Base-by-base conservation (phyloP, 352 stramenopile species). In the Pythium volutum region DNA sequence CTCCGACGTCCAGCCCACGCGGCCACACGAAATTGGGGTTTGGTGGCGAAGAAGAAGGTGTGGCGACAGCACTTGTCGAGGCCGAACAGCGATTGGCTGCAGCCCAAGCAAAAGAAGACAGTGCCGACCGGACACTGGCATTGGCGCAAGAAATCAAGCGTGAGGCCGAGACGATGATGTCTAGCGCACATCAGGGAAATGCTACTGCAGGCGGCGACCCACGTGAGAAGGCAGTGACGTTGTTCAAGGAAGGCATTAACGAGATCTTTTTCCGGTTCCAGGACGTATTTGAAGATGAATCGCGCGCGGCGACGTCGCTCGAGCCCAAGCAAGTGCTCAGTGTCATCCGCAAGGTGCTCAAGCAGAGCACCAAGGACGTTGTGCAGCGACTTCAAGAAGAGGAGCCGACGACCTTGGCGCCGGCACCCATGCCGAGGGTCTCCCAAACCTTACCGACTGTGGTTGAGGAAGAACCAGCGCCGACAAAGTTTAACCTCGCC, bases 181-280 rank as follows among this genome's bases (percentile, higher is more conserved):
- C 50, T 26, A 62, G 48, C 20, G 56, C 47, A 36, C 31, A 8
- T 11, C 26, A 52, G 26, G 51, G 51, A 45, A 27, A 23, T 34
- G 27, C 15, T 12, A 2, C 36, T 16, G 36, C 36, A 10, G 18
- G 36, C n/a, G 36, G 36, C 9, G 36, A 43, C 36, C 14, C 80
- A 25, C 74, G 77, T 14, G 71, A 83, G 42, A 67, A 71, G 41
- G 53, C 88, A 11, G 67, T 81, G 42, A 66, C 45, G 14, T 58
- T 93, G 46, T 89, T 91, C 67, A 93, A 93, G 47, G 79, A 91
- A 49, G 67, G 75, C 0, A 75, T 91, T 56, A 93, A 89, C 61
- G 81, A 91, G 16, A 87, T 93, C 73, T 91, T 91, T 55, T 91
- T 86, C 64, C 84, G 78, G 5, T 90, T 93, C 54, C 81, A 93